phyloP scores from a whole-genome alignment of 306 rosid species.

The Parietaria judaica region DNA sequence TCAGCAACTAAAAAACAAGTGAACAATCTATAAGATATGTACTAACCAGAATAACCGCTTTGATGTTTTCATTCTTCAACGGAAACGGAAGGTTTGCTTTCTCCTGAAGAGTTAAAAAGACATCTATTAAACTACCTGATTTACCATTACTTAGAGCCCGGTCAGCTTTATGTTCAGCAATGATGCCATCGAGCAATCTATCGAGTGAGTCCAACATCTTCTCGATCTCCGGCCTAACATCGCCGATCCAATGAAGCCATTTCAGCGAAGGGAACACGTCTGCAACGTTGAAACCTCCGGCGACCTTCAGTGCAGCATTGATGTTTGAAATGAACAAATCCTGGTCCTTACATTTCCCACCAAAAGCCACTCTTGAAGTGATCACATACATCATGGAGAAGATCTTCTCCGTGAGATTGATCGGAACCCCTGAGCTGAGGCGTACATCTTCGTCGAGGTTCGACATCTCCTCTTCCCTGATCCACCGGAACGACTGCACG shows the following conservation, averaged over 20 bases:
- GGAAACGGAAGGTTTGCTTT: neutral
- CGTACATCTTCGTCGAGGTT: neutral
- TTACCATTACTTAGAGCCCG: neutral
- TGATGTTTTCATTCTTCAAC: slow-evolving; percentile 8
- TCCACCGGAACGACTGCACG: slow-evolving; percentile 11
- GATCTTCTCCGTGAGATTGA: slow-evolving; percentile 23
- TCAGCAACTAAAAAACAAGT: neutral
- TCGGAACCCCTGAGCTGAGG: slow-evolving; percentile 10
- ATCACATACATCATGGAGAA: slow-evolving; percentile 4
- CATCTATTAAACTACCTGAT: slow-evolving; percentile 6
- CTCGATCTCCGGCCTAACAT: slow-evolving; percentile 24
- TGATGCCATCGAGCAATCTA: slow-evolving; percentile 7
- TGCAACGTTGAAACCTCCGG: slow-evolving; percentile 22
- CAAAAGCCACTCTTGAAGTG: slow-evolving; percentile 30
- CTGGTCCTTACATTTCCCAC: slow-evolving; percentile 22
- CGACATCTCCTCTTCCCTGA: slow-evolving; percentile 28
- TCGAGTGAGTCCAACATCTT: slow-evolving; percentile 10
- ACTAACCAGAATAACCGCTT: slow-evolving; percentile 8
- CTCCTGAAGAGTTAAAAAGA: slow-evolving; percentile 7
- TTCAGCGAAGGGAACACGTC: slow-evolving; percentile 35
- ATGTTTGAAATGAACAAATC: slow-evolving; percentile 4
- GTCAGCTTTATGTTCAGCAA: slow-evolving; percentile 1
- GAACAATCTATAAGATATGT: too few species aligned
- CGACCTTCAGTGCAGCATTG: neutral
- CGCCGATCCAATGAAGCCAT: slow-evolving; percentile 15